A percentile compares a stretch with the other conserved stretches of the same genome.
These are phyloP conservation scores for Penicillium ucsense DNA, from an alignment of 495 filamentous ascomycete genomes.

Conservation along the genomic window DNA sequence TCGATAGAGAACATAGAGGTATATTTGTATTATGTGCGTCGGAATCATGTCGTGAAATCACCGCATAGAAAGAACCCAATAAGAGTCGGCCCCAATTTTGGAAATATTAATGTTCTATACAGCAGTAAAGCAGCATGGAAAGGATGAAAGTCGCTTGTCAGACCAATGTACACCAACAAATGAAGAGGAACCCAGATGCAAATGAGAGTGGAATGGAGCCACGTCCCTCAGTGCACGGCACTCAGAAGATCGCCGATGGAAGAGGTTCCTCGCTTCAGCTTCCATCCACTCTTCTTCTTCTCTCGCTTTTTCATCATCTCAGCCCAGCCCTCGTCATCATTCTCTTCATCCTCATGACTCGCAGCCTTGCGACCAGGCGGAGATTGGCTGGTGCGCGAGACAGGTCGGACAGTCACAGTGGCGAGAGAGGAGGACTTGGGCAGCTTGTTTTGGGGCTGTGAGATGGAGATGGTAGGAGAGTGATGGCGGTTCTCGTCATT, in stretches of 20 bases:
- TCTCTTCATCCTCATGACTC: slow-evolving; percentile 45
- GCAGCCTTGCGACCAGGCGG: slow-evolving; percentile 19
- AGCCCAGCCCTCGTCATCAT: slow-evolving; percentile 79
- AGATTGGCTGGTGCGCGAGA: slow-evolving; percentile 21
- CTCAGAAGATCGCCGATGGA: slow-evolving; percentile 34
- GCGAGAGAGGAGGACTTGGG: slow-evolving; percentile 27
- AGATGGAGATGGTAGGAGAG: slow-evolving; percentile 7
- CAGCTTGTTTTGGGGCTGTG: slow-evolving; percentile 11
- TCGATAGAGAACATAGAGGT: neutral
- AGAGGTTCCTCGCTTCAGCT: slow-evolving; percentile 48
- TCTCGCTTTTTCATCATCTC: slow-evolving; percentile 80
- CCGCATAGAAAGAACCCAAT: too few relatives aligned
- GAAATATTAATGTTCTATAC: slow-evolving; percentile 11
- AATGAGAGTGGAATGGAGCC: neutral
- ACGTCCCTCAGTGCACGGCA: slow-evolving; percentile 26
- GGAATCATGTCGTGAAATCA: slow-evolving; percentile 9
- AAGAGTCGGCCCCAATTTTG: neutral
- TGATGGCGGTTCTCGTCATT: slow-evolving; percentile 34
- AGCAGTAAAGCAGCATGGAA: neutral
- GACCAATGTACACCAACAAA: neutral
- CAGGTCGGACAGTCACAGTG: slow-evolving; percentile 28
- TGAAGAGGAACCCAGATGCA: neutral
- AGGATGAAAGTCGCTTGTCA: neutral
- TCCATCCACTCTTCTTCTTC: slow-evolving; percentile 68
- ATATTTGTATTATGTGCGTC: slow-evolving; percentile 23